These are phyloP conservation scores for Echium plantagineum DNA, from an alignment of 257 asterid species.

Conservation along the genomic window DNA sequence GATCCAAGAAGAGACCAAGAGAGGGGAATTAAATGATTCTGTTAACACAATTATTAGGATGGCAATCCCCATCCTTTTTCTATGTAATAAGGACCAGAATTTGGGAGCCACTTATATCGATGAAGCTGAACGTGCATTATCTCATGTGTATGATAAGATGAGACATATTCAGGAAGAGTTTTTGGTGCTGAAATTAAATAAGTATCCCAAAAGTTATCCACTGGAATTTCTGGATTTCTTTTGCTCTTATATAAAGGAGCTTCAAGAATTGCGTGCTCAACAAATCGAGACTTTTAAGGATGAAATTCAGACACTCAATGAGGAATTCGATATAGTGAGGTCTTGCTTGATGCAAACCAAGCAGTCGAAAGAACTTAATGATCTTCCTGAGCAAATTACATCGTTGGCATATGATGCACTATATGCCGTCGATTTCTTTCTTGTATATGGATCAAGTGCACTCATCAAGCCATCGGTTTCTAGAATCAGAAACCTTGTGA, in stretches of 20 bases:
- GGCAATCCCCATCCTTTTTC: constrained; percentile 2
- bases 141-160: neutral
- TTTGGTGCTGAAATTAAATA: neutral
- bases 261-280: neutral
- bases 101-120: neutral
- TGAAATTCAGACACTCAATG: neutral
- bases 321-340: neutral
- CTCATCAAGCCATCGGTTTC: neutral
- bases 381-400: neutral
- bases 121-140: neutral
- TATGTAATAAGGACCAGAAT: neutral
- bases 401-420: neutral
- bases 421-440: neutral
- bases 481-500: neutral
- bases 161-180: neutral
- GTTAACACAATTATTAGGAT: neutral
- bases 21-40: neutral
- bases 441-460: neutral
- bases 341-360: neutral
- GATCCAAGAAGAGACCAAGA: neutral
- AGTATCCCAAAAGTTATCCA: constrained; percentile 1
- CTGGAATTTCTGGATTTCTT: constrained; percentile 1
- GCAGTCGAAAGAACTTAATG: neutral
- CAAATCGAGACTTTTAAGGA: neutral
- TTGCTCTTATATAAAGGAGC: neutral